phyloP scores from a whole-genome alignment of 106 monocot genomes.

The Apostasia shenzhenica region DNA sequence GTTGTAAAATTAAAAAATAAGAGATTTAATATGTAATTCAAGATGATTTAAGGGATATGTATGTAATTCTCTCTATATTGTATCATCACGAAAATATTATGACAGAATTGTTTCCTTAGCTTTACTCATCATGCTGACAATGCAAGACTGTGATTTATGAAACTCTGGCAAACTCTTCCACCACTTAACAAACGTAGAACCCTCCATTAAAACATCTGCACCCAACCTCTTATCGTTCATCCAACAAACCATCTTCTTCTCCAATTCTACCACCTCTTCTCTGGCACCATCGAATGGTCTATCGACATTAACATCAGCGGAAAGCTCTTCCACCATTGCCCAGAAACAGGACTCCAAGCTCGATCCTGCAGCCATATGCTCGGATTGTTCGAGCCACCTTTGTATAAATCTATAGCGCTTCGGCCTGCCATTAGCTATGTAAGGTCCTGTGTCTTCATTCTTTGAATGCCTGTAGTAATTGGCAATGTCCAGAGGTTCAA shows the following conservation, averaged over 20 bases:
- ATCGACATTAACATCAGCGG: constrained; percentile 13
- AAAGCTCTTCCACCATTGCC: constrained; percentile 46
- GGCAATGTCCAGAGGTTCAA: constrained; percentile 56
- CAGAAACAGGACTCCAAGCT: constrained; percentile 46
- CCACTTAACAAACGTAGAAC: constrained; percentile 39
- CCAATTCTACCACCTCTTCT: constrained; percentile 27
- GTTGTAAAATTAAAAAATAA: too few relatives aligned
- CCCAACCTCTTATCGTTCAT: constrained; percentile 14
- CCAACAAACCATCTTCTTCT: constrained; percentile 21
- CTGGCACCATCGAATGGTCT: constrained; percentile 17
- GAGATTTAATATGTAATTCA: too few relatives aligned
- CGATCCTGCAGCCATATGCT: constrained; percentile 17
- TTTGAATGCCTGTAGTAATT: constrained; percentile 50
- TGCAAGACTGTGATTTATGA: constrained; percentile 29
- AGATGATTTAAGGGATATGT: too few relatives aligned
- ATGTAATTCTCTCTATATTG: too few relatives aligned
- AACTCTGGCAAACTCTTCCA: constrained; percentile 41
- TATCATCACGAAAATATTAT: too few relatives aligned
- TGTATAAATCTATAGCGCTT: constrained; percentile 37
- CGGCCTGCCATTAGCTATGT: constrained; percentile 42
- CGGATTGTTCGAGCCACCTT: constrained; percentile 32
- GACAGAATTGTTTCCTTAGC: background rate
- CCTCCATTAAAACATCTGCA: constrained; percentile 23
- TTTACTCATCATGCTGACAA: constrained; percentile 15
- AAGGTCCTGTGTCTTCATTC: constrained; percentile 56